Percentiles rank a stretch among this genome's conserved stretches.
phyloP scores from a whole-genome alignment of 805 yeast species.

The Ogataea paraovalis region DNA sequence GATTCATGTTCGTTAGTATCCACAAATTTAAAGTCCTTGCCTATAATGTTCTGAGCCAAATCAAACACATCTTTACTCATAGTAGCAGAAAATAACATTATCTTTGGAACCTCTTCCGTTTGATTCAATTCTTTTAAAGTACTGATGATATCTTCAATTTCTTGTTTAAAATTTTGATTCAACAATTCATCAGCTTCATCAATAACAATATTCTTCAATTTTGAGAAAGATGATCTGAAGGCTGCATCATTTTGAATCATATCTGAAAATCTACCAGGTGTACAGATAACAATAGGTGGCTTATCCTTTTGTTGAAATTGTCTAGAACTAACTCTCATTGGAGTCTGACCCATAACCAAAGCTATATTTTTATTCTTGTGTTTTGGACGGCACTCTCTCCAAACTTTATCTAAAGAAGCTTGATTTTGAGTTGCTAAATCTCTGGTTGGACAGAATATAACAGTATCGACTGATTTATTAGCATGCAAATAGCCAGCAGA shows the following conservation, averaged over 20 bases:
- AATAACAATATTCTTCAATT: constrained; percentile 62
- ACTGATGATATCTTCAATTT: constrained; percentile 54
- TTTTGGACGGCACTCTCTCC: constrained; percentile 15
- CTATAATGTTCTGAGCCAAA: constrained; percentile 60
- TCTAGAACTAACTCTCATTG: constrained; percentile 26
- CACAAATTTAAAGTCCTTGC: constrained; percentile 50
- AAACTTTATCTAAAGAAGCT: constrained; percentile 53
- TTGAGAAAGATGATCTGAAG: constrained; percentile 43
- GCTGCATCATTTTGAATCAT: constrained; percentile 44
- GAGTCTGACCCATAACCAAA: constrained; percentile 67
- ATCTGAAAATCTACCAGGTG: constrained; percentile 83
- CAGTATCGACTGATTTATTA: constrained; percentile 42
- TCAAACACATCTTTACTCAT: constrained; percentile 61
- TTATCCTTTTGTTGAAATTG: constrained; percentile 26
- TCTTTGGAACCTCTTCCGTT: constrained; percentile 44
- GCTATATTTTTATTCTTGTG: constrained; percentile 33
- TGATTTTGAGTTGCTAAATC: constrained; percentile 84
- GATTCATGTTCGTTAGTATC: constrained; percentile 76
- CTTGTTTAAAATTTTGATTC: constrained; percentile 74
- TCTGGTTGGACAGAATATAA: constrained; percentile 85
- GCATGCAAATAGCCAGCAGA: constrained; percentile 19
- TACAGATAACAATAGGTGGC: constrained; percentile 73
- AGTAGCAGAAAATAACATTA: constrained; percentile 85
- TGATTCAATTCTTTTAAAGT: constrained; percentile 33
- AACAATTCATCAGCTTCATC: constrained; percentile 92